Conservation (phyloP, 176 grass and related monocot species). For the Ensete ventricosum region DNA sequence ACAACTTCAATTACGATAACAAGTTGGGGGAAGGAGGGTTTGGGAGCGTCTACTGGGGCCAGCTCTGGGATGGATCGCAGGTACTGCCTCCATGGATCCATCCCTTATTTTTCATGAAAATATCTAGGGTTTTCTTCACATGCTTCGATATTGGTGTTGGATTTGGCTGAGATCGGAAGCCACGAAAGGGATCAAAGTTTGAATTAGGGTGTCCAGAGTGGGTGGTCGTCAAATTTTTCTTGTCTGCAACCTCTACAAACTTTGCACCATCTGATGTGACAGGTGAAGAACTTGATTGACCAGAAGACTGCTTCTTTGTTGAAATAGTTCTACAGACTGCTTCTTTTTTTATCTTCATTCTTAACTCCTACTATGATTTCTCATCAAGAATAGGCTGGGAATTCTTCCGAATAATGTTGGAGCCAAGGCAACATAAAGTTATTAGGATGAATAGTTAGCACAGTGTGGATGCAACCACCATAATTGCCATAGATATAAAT, state of each 20-base stretch:
- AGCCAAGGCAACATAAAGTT: no score
- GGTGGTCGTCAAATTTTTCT: neutral
- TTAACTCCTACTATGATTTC: no score
- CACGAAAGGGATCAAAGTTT: neutral
- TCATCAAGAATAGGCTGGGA: no score
- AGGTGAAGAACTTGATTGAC: neutral
- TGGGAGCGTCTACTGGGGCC: constrained; percentile 92
- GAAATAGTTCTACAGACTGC: no score
- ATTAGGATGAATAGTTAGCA: no score
- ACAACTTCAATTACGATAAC: constrained; percentile 96
- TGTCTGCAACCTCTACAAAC: neutral
- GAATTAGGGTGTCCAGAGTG: no score
- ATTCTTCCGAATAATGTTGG: no score
- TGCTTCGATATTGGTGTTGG: neutral
- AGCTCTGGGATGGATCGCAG: constrained; percentile 92
- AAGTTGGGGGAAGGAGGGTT: constrained; percentile 91
- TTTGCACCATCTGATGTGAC: neutral
- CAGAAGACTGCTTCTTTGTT: neutral
- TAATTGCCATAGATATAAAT: neutral
- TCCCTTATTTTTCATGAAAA: neutral
- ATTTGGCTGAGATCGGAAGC: neutral
- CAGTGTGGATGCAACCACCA: neutral
- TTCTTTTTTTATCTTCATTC: no score
- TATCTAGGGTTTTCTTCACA: no score
- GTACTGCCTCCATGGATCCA: constrained; percentile 17